phyloP scores from a whole-genome alignment of 2,329 filamentous ascomycete species.

The Alternaria novae-zelandiae region DNA sequence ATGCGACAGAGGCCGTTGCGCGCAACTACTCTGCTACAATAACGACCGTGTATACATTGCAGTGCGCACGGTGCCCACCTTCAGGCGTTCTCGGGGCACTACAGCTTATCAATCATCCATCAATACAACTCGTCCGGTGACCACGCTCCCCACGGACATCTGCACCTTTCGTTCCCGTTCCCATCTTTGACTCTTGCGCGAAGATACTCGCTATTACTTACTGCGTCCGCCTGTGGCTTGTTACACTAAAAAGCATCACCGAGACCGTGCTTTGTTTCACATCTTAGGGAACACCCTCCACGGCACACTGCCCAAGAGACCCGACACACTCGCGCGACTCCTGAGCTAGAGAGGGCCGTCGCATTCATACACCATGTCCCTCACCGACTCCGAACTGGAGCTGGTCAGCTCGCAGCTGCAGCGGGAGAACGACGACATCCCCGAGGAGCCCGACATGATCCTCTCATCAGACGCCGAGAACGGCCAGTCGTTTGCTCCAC shows the following conservation, averaged over 20 bases:
- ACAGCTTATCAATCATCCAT: constrained; percentile 17
- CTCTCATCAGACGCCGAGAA: constrained; percentile 49
- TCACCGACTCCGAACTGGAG: constrained; percentile 43
- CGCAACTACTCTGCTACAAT: constrained; percentile 10
- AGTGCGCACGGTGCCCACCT: constrained; percentile 13
- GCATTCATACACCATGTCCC: constrained; percentile 30
- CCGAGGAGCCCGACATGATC: constrained; percentile 50
- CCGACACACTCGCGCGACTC: constrained; percentile 31
- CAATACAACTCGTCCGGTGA: constrained; percentile 6
- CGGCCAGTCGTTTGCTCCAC: constrained; percentile 64
- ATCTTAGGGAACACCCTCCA: constrained; percentile 14
- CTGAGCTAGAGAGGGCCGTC: not conserved
- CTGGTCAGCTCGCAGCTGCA: constrained; percentile 37
- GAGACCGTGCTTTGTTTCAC: constrained; percentile 44
- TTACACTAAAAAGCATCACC: constrained; percentile 25
- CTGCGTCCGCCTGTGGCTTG: constrained; percentile 26
- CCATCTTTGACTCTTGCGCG: constrained; percentile 27
- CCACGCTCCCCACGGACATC: constrained; percentile 11
- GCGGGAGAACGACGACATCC: constrained; percentile 48
- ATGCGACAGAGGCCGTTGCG: constrained; percentile 18
- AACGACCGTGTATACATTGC: constrained; percentile 18
- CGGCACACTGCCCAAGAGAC: constrained; percentile 10
- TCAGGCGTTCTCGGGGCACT: not conserved
- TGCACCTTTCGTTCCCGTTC: constrained; percentile 25
- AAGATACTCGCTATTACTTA: constrained; percentile 11